Evolutionary conservation across 371 early-diverging fungal species (phyloP), one percentile per base, ranked within the genome.

Genomic region (Rhizopus stolonifer): DNA sequence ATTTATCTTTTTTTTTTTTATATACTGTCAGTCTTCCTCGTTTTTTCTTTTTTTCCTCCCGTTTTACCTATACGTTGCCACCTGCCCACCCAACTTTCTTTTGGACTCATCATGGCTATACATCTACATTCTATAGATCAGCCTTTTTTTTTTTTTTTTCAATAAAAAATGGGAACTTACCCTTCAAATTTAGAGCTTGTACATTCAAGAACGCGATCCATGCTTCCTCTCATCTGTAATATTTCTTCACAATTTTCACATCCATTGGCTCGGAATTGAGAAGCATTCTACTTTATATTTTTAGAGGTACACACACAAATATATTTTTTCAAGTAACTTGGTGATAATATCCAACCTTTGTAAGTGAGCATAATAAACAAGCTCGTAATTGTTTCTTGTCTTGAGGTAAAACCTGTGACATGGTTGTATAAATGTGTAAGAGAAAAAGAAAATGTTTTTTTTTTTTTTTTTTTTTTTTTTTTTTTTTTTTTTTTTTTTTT

Each of bases 181-280:
- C 98, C 98, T 56, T 93, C 93, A 65, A 92, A 96, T 38, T 85
- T 88, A 17, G 84, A 72, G 49, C 87, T 88, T 21, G 98, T 98
- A 76, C 95, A 94, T 65, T 89, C 90, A 46, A 69, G 52, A 13
- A 93, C 86, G 33, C 87, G 79, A 63, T 89, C 88, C 50, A 67
- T 69, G 42, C 66, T 72, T 22, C 87, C 88, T 62, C 85, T 80
- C 84, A 94, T 80, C 29, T 79, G 74, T 52, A 96, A 70, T 10
- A 93, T 71, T 14, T 87, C 84, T 60, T 94, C 94, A 73, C 96
- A 95, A 66, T 97, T 95, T 45, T 94, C 94, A 74, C 98, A 94
- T 26, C 97, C 98, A 48, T 75, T 69, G 33, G 72, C 67, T 56
- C 83, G 70, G 69, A 97, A 97, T 59, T 89, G 90, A 5, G 81